These are phyloP conservation scores for Ceratopteris richardii DNA, from an alignment of 75 land plant genomes.

Conservation along the genomic window DNA sequence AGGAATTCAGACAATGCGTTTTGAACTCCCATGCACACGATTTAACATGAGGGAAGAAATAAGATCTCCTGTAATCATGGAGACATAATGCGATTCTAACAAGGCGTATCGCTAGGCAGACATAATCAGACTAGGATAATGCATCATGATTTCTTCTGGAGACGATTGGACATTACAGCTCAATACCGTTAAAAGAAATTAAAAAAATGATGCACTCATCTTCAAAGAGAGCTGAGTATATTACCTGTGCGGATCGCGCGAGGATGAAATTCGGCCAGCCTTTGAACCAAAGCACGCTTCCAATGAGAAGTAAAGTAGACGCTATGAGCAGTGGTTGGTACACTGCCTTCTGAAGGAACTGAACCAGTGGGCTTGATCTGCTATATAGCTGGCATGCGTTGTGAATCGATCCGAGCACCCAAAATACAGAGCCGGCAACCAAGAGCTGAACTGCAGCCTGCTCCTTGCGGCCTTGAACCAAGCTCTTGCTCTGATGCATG, in stretches of 20 bases:
- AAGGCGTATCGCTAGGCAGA: too few species aligned
- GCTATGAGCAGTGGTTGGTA: constrained; percentile 56
- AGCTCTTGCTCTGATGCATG: too few species aligned
- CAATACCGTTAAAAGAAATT: not conserved
- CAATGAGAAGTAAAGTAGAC: constrained; percentile 48
- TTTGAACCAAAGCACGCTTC: constrained; percentile 23
- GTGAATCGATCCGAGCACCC: constrained; percentile 71
- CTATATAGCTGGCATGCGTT: constrained; percentile 74
- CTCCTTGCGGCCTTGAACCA: too few species aligned
- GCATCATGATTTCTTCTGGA: too few species aligned
- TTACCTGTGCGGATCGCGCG: not conserved
- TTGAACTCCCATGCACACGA: too few species aligned
- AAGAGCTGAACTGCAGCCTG: constrained; percentile 29
- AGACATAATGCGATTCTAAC: too few species aligned
- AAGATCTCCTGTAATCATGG: too few species aligned
- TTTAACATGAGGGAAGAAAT: too few species aligned
- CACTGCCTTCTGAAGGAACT: constrained; percentile 55
- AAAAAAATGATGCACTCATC: not conserved
- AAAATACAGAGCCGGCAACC: constrained; percentile 67
- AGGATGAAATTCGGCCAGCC: not conserved
- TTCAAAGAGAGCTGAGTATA: not conserved
- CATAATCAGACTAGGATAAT: too few species aligned
- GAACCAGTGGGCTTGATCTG: constrained; percentile 54
- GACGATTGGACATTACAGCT: too few species aligned
- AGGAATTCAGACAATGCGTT: not conserved